Conservation (phyloP, 2,329 filamentous ascomycete genomes). For the Colletotrichum sp. region DNA sequence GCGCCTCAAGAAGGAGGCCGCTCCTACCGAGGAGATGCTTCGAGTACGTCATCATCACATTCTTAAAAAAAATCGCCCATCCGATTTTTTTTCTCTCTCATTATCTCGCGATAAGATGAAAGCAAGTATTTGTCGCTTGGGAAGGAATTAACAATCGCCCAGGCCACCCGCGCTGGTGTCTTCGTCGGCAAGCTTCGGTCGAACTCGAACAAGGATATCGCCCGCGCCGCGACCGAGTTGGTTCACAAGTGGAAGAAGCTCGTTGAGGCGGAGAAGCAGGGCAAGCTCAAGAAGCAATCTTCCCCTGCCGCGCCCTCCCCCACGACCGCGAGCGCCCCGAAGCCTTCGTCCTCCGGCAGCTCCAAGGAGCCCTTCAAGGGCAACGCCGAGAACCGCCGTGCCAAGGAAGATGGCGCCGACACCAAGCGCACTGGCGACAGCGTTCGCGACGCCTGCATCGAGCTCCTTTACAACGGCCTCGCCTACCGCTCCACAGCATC, state of each 20-base stretch:
- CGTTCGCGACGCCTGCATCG: constrained; percentile 83
- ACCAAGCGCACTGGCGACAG: constrained; percentile 75
- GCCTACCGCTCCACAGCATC: constrained; percentile 73
- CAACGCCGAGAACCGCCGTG: constrained; percentile 77
- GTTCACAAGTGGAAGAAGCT: constrained; percentile 87
- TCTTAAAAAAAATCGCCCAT: not conserved
- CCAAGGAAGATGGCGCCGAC: constrained; percentile 81
- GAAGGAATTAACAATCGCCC: not conserved
- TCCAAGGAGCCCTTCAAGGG: constrained; percentile 56
- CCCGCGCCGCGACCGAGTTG: constrained; percentile 77
- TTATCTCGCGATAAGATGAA: not conserved
- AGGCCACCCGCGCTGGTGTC: constrained; percentile 89
- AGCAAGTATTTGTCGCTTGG: not conserved
- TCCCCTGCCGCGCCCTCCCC: constrained; percentile 60
- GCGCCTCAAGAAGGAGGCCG: constrained; percentile 79
- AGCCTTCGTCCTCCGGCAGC: constrained; percentile 42
- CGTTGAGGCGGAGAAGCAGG: constrained; percentile 68
- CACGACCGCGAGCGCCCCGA: constrained; percentile 44
- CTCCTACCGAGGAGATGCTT: constrained; percentile 87
- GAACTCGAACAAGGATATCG: constrained; percentile 83
- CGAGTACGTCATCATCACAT: constrained; percentile 59
- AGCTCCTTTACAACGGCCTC: constrained; percentile 92
- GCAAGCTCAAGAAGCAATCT: constrained; percentile 38
- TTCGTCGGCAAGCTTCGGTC: constrained; percentile 81
- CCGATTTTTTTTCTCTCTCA: not conserved